These are phyloP conservation scores for Pluteus cervinus DNA, from an alignment of 768 basidiomycete genomes.

Conservation along the genomic window DNA sequence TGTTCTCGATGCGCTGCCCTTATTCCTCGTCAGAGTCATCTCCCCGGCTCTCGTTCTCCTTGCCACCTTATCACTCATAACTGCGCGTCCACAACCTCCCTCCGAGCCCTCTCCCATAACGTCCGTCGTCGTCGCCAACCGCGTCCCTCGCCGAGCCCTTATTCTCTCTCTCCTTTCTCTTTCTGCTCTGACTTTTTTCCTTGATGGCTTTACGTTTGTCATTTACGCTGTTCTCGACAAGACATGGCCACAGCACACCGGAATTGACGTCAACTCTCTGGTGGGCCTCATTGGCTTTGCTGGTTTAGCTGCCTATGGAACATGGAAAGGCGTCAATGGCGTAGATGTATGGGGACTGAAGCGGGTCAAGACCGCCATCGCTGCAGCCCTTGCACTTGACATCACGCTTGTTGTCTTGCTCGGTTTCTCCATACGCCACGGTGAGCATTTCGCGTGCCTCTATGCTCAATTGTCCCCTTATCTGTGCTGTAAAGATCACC, in stretches of 20 bases:
- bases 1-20: constrained; percentile 22
- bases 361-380: constrained; percentile 49
- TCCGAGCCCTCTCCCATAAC: constrained; percentile 62
- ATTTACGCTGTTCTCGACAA: constrained; percentile 58
- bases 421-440: constrained; percentile 29
- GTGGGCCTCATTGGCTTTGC: constrained; percentile 66
- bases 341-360: constrained; percentile 61
- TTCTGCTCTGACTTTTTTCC: constrained; percentile 63
- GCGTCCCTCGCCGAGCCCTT: constrained; percentile 66
- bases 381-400: constrained; percentile 53
- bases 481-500: constrained; percentile 9
- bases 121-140: constrained; percentile 66
- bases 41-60: constrained; percentile 66
- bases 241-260: constrained; percentile 57
- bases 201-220: constrained; percentile 73
- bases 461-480: constrained; percentile 10
- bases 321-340: constrained; percentile 74
- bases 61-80: constrained; percentile 53
- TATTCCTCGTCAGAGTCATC: constrained; percentile 55
- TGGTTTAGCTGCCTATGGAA: constrained; percentile 67
- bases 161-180: constrained; percentile 72
- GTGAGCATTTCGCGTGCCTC: constrained; percentile 21
- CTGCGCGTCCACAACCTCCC: constrained; percentile 38
- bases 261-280: constrained; percentile 61
- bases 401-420: constrained; percentile 52